These are phyloP conservation scores for Mycosarcoma maydis DNA, from an alignment of 1,284 basidiomycete genomes.

Conservation along the genomic window DNA sequence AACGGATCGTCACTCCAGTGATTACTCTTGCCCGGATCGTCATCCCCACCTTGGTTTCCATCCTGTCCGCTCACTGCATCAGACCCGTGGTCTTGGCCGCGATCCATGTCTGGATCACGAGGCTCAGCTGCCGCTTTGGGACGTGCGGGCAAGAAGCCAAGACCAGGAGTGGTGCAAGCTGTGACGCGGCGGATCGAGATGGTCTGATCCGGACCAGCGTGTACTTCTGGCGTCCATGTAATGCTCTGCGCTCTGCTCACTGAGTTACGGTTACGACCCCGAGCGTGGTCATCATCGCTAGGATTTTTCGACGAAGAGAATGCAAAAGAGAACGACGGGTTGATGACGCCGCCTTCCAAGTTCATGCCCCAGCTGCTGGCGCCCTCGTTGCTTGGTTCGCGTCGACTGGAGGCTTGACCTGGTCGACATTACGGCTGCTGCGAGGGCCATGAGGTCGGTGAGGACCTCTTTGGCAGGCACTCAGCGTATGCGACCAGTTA, in stretches of 20 bases:
- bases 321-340: constrained; percentile 18
- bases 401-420: constrained; percentile 5
- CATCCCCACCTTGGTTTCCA: not conserved
- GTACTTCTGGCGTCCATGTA: constrained; percentile 23
- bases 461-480: constrained; percentile 51
- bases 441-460: constrained; percentile 24
- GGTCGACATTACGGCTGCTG: constrained; percentile 6
- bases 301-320: not conserved
- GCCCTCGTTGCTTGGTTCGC: not conserved
- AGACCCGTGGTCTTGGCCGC: constrained; percentile 2
- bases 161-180: constrained; percentile 26
- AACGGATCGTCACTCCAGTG: constrained; percentile 38
- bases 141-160: constrained; percentile 32
- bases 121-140: constrained; percentile 43
- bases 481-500: constrained; percentile 47
- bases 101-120: constrained; percentile 32
- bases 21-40: not conserved
- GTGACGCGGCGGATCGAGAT: constrained; percentile 47
- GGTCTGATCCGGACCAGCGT: constrained; percentile 39
- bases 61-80: constrained; percentile 8
- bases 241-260: constrained; percentile 15
- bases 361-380: constrained; percentile 8
- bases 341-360: constrained; percentile 19
- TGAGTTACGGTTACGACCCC: constrained; percentile 13
- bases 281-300: constrained; percentile 9